Evolutionary conservation across 2,329 filamentous ascomycete species (phyloP).

Genomic region (Pseudogymnoascus sp.): DNA sequence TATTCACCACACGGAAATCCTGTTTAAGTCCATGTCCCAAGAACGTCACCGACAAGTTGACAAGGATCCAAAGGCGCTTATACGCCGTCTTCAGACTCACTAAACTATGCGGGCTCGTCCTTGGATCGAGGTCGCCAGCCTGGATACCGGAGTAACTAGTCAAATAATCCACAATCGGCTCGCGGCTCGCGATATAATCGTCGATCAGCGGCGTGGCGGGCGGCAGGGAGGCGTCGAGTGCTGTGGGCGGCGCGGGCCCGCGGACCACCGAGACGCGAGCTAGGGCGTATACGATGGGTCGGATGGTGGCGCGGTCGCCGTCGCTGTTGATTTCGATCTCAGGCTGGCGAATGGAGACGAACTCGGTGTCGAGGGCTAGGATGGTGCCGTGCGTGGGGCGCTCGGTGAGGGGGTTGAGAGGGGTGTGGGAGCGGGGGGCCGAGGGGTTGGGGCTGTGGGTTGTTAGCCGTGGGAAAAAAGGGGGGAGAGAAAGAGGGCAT

Average conservation of each 20-base stretch:
- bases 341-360: slow-evolving; percentile 84
- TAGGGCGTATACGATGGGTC: slow-evolving; percentile 82
- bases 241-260: slow-evolving; percentile 36
- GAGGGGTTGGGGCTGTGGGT: neutral
- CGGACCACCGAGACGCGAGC: slow-evolving; percentile 89
- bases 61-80: slow-evolving; percentile 94
- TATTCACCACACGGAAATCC: slow-evolving; percentile 97
- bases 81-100: slow-evolving; percentile 86
- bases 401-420: slow-evolving; percentile 44
- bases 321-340: slow-evolving; percentile 96
- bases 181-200: slow-evolving; percentile 88
- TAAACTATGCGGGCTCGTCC: slow-evolving; percentile 71
- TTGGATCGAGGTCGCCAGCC: slow-evolving; percentile 73
- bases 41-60: slow-evolving; percentile 91
- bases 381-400: slow-evolving; percentile 64
- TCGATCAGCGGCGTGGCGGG: slow-evolving; percentile 90
- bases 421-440: slow-evolving; percentile 39
- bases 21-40: slow-evolving; percentile 89
- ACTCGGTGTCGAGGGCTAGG: slow-evolving; percentile 90
- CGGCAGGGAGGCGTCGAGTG: slow-evolving; percentile 50
- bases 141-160: slow-evolving; percentile 91
- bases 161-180: slow-evolving; percentile 89
- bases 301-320: slow-evolving; percentile 82
- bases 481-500: slow-evolving; percentile 19
- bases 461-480: no score